These are phyloP conservation scores for Hansfordia pulvinata DNA, from an alignment of 2,329 filamentous ascomycete species.

Conservation along the genomic window DNA sequence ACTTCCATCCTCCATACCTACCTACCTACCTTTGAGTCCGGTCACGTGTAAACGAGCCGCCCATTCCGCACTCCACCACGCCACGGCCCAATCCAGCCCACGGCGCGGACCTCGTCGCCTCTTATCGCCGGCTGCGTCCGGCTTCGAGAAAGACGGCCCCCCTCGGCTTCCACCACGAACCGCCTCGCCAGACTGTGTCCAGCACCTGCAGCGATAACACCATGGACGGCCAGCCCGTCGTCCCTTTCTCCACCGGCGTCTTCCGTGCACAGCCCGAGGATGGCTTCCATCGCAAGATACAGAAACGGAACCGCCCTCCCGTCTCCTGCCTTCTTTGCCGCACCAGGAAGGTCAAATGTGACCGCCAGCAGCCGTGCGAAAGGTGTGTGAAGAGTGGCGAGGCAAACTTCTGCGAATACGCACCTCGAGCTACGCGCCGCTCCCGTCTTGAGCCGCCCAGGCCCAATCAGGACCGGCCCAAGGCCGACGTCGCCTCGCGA, in stretches of 20 bases:
- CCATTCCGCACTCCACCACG: no score
- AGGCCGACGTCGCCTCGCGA: slow-evolving; percentile 14
- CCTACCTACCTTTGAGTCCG: no score
- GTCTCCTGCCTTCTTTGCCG: slow-evolving; percentile 20
- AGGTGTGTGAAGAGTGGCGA: slow-evolving; percentile 23
- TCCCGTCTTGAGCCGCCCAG: slow-evolving; percentile 15
- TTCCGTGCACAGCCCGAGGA: slow-evolving; percentile 21
- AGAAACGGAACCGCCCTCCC: slow-evolving; percentile 21
- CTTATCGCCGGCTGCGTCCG: no score
- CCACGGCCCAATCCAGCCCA: no score
- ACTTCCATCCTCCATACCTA: no score
- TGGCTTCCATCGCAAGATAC: slow-evolving; percentile 20
- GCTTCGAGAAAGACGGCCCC: no score
- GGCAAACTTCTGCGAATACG: slow-evolving; percentile 21
- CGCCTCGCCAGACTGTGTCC: no score
- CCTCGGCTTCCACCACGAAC: no score
- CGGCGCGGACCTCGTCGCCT: no score
- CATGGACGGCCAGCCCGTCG: slow-evolving; percentile 15
- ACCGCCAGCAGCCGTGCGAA: slow-evolving; percentile 23
- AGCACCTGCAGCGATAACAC: no score
- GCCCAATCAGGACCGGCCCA: slow-evolving; percentile 13
- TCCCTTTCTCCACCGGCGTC: slow-evolving; percentile 18
- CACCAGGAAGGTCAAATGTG: slow-evolving; percentile 24
- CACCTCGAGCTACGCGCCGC: slow-evolving; percentile 18
- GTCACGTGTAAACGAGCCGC: no score